Conservation (phyloP, 2,329 filamentous ascomycete genomes). For the Aspergillus melleus region DNA sequence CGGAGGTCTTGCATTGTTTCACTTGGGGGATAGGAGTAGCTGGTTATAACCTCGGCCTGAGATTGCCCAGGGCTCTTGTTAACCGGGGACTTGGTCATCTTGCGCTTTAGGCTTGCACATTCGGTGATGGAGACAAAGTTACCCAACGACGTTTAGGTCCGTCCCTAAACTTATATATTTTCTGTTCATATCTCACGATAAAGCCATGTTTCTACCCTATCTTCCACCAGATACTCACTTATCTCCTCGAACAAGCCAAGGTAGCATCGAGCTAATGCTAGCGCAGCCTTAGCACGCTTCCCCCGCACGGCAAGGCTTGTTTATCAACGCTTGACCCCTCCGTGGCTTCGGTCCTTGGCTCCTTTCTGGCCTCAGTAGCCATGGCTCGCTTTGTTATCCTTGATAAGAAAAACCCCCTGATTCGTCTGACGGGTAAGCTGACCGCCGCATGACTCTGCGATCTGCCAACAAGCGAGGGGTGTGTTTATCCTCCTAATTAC, state of each 20-base stretch:
- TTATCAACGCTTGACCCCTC: not conserved
- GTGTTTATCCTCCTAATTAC: not conserved
- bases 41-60: not conserved
- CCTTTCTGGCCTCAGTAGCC: not conserved
- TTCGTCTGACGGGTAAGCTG: not conserved
- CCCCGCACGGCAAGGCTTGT: not conserved
- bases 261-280: not conserved
- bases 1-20: slow-evolving; percentile 44
- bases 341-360: not conserved
- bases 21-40: slow-evolving; percentile 8
- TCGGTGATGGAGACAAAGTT: not conserved
- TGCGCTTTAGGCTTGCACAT: not conserved
- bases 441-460: not conserved
- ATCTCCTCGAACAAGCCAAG: not conserved
- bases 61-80: not conserved
- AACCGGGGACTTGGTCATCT: not conserved
- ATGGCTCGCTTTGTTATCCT: not conserved
- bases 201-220: not conserved
- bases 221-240: not conserved
- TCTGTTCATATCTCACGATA: not conserved
- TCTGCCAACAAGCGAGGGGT: not conserved
- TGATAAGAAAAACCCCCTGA: not conserved
- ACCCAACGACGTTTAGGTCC: too few relatives aligned
- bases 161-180: not conserved
- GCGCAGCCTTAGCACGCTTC: not conserved